Percentiles rank a stretch among this genome's conserved stretches.
These are phyloP conservation scores for Microglena sp. DNA, from an alignment of 139 green algal species.

Conservation along the genomic window DNA sequence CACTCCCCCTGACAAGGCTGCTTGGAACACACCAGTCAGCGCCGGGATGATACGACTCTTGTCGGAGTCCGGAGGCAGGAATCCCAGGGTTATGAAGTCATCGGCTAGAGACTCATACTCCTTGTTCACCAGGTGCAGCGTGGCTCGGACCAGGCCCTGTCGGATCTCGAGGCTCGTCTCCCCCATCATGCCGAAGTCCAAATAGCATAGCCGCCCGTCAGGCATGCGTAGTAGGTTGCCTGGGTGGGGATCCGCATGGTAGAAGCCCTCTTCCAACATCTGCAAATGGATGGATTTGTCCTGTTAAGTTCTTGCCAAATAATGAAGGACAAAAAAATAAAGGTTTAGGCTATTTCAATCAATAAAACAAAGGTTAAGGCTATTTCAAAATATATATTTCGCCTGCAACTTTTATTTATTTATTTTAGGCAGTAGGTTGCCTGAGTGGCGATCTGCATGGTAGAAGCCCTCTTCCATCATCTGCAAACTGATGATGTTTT, in stretches of 20 bases:
- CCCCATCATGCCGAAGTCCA: conserved; percentile 88
- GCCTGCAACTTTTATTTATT: too few species aligned
- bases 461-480: too few species aligned
- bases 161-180: too few species aligned
- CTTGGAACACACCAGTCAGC: conserved; percentile 72
- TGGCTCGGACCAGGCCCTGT: conserved; percentile 47
- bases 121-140: conserved; percentile 70
- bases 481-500: too few species aligned
- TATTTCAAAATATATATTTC: too few species aligned
- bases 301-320: too few species aligned
- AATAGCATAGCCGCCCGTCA: conserved; percentile 46
- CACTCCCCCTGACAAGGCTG: conserved; percentile 66
- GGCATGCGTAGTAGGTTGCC: conserved; percentile 55
- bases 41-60: conserved; percentile 49
- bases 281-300: background rate
- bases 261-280: too few species aligned
- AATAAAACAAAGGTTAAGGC: too few species aligned
- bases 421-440: too few species aligned
- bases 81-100: conserved; percentile 73
- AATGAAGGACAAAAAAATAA: too few species aligned
- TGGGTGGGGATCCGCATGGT: conserved; percentile 68
- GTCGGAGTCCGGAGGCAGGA: conserved; percentile 62
- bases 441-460: too few species aligned
- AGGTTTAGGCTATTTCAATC: too few species aligned
- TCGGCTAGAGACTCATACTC: conserved; percentile 48